A percentile compares a stretch with the other conserved stretches of the same genome.
phyloP scores from a whole-genome alignment of 1,139 yeast genomes.

The Diutina neorugosa region DNA sequence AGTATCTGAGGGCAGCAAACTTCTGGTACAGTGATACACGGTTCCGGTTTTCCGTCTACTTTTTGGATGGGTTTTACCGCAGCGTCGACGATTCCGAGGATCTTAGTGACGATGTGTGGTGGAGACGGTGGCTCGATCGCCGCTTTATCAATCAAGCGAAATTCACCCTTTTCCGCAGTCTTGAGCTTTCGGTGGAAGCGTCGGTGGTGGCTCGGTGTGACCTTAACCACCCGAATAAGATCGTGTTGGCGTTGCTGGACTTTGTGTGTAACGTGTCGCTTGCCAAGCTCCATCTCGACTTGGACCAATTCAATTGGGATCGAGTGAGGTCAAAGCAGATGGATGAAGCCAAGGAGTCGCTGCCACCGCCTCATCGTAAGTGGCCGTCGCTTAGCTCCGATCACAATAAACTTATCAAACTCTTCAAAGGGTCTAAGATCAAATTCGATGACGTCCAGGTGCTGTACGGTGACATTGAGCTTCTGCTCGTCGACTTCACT shows the following conservation, averaged over 20 bases:
- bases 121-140: neutral
- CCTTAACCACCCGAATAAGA: neutral
- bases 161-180: neutral
- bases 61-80: slow-evolving; percentile 20
- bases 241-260: neutral
- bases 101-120: slow-evolving; percentile 11
- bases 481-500: slow-evolving; percentile 14
- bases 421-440: slow-evolving; percentile 7
- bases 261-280: neutral
- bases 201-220: neutral
- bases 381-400: neutral
- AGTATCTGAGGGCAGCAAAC: slow-evolving; percentile 21
- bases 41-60: slow-evolving; percentile 14
- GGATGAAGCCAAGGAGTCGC: neutral
- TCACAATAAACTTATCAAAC: neutral
- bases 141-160: neutral
- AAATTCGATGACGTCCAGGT: slow-evolving; percentile 23
- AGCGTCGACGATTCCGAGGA: slow-evolving; percentile 7
- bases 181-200: neutral
- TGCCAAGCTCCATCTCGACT: neutral
- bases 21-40: slow-evolving; percentile 11
- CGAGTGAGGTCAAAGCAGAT: slow-evolving; percentile 3
- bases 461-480: slow-evolving; percentile 11
- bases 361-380: neutral
- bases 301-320: neutral